A percentile compares a stretch with the other conserved stretches of the same genome.
Evolutionary conservation across 805 yeast species (phyloP).

Genomic region (Suhomyces xylopsoci): DNA sequence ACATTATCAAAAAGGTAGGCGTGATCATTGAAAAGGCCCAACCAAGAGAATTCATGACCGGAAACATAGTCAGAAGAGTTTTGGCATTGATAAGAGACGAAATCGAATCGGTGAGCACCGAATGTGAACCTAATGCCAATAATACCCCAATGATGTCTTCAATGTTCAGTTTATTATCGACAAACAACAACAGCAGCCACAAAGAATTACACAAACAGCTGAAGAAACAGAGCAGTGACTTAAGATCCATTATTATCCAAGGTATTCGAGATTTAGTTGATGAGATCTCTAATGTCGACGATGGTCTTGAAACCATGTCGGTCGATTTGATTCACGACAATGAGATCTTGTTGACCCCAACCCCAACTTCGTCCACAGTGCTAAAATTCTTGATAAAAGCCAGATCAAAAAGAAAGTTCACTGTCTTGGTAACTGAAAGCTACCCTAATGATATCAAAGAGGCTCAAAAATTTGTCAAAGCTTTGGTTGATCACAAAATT

Average conservation of each 20-base stretch:
- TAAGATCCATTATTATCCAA: conserved; percentile 82
- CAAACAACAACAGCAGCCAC: conserved; percentile 28
- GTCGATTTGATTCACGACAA: conserved; percentile 93
- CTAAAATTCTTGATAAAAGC: conserved; percentile 83
- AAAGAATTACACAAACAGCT: conserved; percentile 23
- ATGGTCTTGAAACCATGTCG: conserved; percentile 86
- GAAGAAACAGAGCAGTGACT: conserved; percentile 54
- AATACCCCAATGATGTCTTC: conserved; percentile 64
- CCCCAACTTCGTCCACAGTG: conserved; percentile 89
- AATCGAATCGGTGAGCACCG: conserved; percentile 47
- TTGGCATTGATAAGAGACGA: conserved; percentile 86
- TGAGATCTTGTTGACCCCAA: conserved; percentile 83
- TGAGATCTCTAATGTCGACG: conserved; percentile 85
- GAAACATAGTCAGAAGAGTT: conserved; percentile 88
- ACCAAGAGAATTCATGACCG: conserved; percentile 85
- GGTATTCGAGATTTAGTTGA: conserved; percentile 90
- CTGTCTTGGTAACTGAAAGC: conserved; percentile 87
- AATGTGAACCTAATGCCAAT: conserved; percentile 18
- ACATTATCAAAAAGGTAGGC: conserved; percentile 73
- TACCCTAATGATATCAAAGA: conserved; percentile 82
- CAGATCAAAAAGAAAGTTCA: conserved; percentile 82
- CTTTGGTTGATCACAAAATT: conserved; percentile 78
- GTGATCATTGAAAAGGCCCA: conserved; percentile 68
- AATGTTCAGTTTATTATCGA: conserved; percentile 82
- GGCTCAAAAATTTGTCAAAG: conserved; percentile 78